These are phyloP conservation scores for Byssothecium circinans DNA, from an alignment of 2,329 filamentous ascomycete genomes.

Conservation along the genomic window DNA sequence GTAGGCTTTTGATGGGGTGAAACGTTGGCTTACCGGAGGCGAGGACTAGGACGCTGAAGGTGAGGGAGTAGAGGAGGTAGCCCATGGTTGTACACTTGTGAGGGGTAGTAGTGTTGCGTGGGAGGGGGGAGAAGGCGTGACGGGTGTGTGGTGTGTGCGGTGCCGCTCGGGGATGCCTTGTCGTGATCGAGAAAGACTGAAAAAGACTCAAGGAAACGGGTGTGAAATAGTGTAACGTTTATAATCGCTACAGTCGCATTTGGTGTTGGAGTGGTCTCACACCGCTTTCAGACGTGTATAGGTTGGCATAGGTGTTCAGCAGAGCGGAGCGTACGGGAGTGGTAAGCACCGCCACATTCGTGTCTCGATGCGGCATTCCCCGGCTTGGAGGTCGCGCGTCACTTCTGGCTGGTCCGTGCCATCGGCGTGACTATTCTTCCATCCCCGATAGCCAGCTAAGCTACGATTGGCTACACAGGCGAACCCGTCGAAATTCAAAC, in stretches of 20 bases:
- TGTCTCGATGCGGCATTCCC: background rate
- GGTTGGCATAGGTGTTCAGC: background rate
- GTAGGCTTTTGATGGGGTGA: constrained; percentile 5
- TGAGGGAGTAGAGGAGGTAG: constrained; percentile 78
- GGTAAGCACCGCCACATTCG: background rate
- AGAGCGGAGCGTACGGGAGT: background rate
- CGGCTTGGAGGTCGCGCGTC: constrained; percentile 5
- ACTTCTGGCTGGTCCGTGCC: constrained; percentile 6
- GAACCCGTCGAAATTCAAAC: constrained; percentile 28
- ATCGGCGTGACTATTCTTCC: constrained; percentile 25
- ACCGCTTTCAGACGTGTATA: background rate
- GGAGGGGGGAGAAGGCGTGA: constrained; percentile 18
- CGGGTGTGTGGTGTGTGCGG: constrained; percentile 8
- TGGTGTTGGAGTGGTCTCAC: background rate
- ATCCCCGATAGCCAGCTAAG: constrained; percentile 22
- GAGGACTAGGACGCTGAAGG: constrained; percentile 69
- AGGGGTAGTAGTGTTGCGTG: constrained; percentile 1
- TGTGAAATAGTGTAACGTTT: background rate
- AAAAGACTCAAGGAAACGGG: constrained; percentile 1
- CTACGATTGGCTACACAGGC: constrained; percentile 28
- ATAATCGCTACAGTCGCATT: background rate
- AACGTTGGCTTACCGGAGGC: constrained; percentile 62
- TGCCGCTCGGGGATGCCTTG: constrained; percentile 4
- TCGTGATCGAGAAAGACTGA: background rate
- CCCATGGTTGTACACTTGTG: constrained; percentile 59